phyloP scores from a whole-genome alignment of 2,329 filamentous ascomycete species.

The Fusarium agapanthi region DNA sequence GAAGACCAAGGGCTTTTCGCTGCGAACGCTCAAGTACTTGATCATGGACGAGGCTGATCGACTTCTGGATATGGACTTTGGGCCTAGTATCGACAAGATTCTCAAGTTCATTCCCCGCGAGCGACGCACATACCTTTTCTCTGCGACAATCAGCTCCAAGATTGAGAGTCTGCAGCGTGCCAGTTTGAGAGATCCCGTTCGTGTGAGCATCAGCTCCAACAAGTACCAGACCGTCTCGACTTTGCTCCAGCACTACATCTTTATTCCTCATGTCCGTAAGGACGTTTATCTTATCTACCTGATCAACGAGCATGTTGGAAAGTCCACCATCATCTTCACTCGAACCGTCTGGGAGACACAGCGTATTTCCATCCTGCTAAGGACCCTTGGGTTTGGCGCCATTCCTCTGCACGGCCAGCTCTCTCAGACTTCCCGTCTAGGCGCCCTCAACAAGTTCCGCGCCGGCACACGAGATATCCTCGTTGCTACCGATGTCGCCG shows the following conservation, averaged over 20 bases:
- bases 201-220: conserved; percentile 81
- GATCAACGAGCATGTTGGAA: conserved; percentile 85
- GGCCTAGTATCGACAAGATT: conserved; percentile 90
- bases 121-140: conserved; percentile 87
- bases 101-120: conserved; percentile 86
- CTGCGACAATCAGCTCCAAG: conserved; percentile 92
- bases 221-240: conserved; percentile 94
- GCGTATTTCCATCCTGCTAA: conserved; percentile 82
- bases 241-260: conserved; percentile 84
- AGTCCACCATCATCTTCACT: conserved; percentile 89
- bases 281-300: conserved; percentile 90
- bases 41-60: conserved; percentile 97
- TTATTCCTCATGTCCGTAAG: conserved; percentile 87
- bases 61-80: conserved; percentile 92
- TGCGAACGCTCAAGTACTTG: conserved; percentile 83
- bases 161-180: conserved; percentile 93
- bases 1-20: conserved; percentile 94
- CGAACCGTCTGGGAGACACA: conserved; percentile 92
- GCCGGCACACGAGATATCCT: conserved; percentile 83
- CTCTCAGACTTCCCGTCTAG: conserved; percentile 85
- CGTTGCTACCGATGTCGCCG: conserved; percentile 92
- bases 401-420: conserved; percentile 95
- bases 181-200: conserved; percentile 82
- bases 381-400: conserved; percentile 85
- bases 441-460: conserved; percentile 90